These are phyloP conservation scores for Solanum chmielewskii DNA, from an alignment of 257 asterid genomes.

Conservation along the genomic window DNA sequence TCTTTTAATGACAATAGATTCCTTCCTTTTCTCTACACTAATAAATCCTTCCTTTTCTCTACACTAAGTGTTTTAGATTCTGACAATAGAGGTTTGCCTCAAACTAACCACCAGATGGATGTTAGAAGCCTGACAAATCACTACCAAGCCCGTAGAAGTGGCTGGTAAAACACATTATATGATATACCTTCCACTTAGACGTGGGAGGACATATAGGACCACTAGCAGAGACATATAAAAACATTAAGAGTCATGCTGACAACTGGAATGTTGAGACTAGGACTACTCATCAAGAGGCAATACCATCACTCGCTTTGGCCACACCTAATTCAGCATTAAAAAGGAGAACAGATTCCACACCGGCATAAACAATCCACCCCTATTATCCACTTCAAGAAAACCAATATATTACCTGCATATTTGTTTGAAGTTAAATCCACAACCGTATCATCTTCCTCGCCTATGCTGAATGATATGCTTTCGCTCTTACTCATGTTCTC, in stretches of 20 bases:
- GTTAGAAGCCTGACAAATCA: not conserved
- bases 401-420: conserved; percentile 53
- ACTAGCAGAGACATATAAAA: not conserved
- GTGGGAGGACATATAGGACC: not conserved
- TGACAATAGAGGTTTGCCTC: not conserved
- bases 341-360: not conserved
- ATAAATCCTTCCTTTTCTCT: not conserved
- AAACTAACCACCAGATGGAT: not conserved
- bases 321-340: not conserved
- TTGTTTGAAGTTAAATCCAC: conserved; percentile 96
- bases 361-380: not conserved
- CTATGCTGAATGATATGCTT: conserved; percentile 70
- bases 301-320: not conserved
- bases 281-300: not conserved
- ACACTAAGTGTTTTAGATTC: not conserved
- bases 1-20: not conserved
- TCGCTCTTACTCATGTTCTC: conserved; percentile 75
- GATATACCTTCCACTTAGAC: not conserved
- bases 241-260: not conserved
- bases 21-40: not conserved
- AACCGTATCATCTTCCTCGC: conserved; percentile 67
- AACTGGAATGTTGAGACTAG: not conserved
- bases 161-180: not conserved
- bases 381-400: not conserved
- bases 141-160: not conserved